Evolutionary conservation across 2,329 filamentous ascomycete species (phyloP).

Genomic region (Calonectria montana): DNA sequence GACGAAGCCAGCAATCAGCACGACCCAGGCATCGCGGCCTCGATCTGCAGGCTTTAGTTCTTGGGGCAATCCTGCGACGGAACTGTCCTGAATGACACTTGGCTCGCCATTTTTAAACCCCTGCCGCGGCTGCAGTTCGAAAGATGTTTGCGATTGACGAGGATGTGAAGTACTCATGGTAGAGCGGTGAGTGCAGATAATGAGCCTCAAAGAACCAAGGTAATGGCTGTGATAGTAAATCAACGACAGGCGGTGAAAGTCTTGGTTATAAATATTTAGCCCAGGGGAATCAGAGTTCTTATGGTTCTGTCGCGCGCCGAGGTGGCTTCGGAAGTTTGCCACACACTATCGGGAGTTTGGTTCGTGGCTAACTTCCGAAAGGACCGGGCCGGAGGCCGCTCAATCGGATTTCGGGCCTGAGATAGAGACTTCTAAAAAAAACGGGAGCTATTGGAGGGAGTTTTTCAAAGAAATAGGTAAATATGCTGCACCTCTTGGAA

Average conservation of each 20-base stretch:
- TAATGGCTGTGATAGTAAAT: background rate
- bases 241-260: too few relatives aligned
- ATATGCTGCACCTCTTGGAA: too few relatives aligned
- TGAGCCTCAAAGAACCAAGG: background rate
- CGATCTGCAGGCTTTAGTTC: constrained; percentile 34
- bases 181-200: background rate
- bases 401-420: background rate
- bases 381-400: background rate
- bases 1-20: constrained; percentile 41
- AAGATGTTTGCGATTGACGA: background rate
- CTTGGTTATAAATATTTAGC: background rate
- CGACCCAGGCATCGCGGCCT: constrained; percentile 39
- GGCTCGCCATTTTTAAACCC: background rate
- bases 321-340: background rate
- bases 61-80: background rate
- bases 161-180: background rate
- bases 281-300: background rate
- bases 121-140: background rate
- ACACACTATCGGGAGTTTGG: background rate
- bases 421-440: background rate
- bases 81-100: background rate
- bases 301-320: background rate
- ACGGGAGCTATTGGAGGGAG: background rate
- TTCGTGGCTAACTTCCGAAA: background rate
- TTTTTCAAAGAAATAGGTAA: too few relatives aligned